Evolutionary conservation across 2,329 filamentous ascomycete species (phyloP).

Genomic region (Aspergillus sp.): DNA sequence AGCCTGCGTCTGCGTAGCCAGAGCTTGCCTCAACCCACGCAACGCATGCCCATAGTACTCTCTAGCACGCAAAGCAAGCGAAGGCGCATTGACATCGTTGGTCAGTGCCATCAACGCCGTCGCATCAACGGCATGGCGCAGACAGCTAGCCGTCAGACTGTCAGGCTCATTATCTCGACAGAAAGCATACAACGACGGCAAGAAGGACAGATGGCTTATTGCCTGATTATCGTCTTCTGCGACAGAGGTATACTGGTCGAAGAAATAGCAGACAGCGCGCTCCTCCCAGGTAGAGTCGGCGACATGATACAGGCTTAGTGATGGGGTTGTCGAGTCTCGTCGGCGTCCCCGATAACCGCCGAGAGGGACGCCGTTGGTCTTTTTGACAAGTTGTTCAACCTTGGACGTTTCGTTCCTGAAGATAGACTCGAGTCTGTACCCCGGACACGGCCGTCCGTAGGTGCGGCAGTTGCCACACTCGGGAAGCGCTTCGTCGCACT

Average conservation of each 20-base stretch:
- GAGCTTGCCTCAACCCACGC: slow-evolving; percentile 33
- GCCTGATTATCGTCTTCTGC: slow-evolving; percentile 28
- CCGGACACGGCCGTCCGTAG: slow-evolving; percentile 43
- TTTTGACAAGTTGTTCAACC: slow-evolving; percentile 34
- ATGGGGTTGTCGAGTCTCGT: slow-evolving; percentile 8
- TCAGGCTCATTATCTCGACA: slow-evolving; percentile 27
- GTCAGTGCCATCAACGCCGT: slow-evolving; percentile 41
- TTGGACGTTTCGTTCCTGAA: slow-evolving; percentile 41
- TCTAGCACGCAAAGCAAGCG: slow-evolving; percentile 35
- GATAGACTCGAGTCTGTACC: slow-evolving; percentile 41
- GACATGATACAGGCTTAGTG: slow-evolving; percentile 26
- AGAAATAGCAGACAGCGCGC: slow-evolving; percentile 46
- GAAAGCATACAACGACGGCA: slow-evolving; percentile 41
- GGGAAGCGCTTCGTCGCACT: slow-evolving; percentile 45
- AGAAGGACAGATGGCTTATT: slow-evolving; percentile 41
- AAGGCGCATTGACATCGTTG: slow-evolving; percentile 32
- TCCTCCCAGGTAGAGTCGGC: slow-evolving; percentile 42
- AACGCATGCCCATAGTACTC: slow-evolving; percentile 39
- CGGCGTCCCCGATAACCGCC: neutral
- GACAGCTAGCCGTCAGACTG: slow-evolving; percentile 30
- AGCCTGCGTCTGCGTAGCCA: slow-evolving; percentile 35
- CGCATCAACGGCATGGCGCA: slow-evolving; percentile 41
- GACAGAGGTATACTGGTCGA: slow-evolving; percentile 43
- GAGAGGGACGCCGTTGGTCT: slow-evolving; percentile 11
- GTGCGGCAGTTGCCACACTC: slow-evolving; percentile 42